These are phyloP conservation scores for Anthracocystis setariae DNA, from an alignment of 1,284 basidiomycete genomes.

Conservation along the genomic window DNA sequence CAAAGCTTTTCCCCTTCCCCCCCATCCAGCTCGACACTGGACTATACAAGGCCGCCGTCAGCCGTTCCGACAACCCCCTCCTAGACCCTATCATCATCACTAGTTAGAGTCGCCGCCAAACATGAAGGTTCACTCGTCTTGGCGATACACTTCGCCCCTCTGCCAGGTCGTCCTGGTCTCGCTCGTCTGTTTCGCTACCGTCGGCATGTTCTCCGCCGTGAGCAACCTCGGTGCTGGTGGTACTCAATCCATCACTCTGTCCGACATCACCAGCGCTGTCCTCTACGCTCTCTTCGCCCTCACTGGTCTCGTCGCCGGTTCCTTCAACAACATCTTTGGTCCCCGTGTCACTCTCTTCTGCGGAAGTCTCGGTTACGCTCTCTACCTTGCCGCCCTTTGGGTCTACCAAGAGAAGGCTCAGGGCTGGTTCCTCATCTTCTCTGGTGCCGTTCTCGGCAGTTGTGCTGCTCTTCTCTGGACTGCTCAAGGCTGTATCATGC, in stretches of 20 bases:
- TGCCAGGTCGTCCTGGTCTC: constrained; percentile 36
- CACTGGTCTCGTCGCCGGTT: constrained; percentile 74
- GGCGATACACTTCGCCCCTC: constrained; percentile 37
- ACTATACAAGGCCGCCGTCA: neutral
- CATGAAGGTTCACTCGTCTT: constrained; percentile 33
- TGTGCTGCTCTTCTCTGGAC: constrained; percentile 78
- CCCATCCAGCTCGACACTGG: neutral
- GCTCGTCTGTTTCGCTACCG: constrained; percentile 29
- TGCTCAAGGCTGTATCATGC: constrained; percentile 80
- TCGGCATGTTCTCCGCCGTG: constrained; percentile 20
- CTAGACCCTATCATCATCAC: neutral
- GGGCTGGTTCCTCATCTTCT: constrained; percentile 72
- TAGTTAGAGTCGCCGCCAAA: neutral
- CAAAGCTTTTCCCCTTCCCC: neutral
- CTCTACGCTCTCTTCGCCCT: constrained; percentile 58
- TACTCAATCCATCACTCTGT: constrained; percentile 33
- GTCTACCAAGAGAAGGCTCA: constrained; percentile 66
- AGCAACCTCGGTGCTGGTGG: constrained; percentile 25
- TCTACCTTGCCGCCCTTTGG: constrained; percentile 79
- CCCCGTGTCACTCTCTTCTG: constrained; percentile 76
- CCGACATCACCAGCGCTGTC: constrained; percentile 37
- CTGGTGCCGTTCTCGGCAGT: constrained; percentile 82
- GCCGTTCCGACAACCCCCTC: neutral
- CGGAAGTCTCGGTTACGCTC: constrained; percentile 71
- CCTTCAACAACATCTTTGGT: constrained; percentile 74